These are phyloP conservation scores for Micractinium sp. DNA, from an alignment of 139 green algal genomes.

Conservation along the genomic window DNA sequence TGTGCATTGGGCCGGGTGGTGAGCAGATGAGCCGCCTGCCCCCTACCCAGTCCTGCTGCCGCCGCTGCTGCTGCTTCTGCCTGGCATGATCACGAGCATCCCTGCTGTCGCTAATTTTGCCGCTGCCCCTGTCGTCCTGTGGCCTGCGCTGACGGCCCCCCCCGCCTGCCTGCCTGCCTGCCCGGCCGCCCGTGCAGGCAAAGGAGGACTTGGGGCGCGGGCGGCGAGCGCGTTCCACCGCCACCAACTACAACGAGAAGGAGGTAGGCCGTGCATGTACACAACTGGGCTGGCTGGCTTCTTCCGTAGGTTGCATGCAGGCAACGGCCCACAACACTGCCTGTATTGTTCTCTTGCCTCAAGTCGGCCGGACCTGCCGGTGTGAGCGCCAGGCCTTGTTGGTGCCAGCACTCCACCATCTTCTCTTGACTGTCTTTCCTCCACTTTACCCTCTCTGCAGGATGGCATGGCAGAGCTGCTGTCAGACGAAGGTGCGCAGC, in stretches of 20 bases:
- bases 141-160: too few relatives aligned
- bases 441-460: not conserved
- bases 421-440: too few relatives aligned
- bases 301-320: not conserved
- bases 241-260: not conserved
- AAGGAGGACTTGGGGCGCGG: constrained; percentile 13
- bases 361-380: too few relatives aligned
- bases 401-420: too few relatives aligned
- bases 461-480: not conserved
- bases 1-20: too few relatives aligned
- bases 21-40: too few relatives aligned
- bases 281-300: not conserved
- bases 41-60: too few relatives aligned
- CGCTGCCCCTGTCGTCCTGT: not conserved
- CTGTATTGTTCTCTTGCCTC: too few relatives aligned
- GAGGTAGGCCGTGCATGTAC: not conserved
- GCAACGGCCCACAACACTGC: too few relatives aligned
- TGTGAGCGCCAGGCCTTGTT: too few relatives aligned
- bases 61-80: not conserved
- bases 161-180: not conserved
- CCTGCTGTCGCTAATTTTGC: not conserved
- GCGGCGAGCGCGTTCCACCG: not conserved
- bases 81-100: not conserved
- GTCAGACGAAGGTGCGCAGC: not conserved
- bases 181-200: not conserved